Evolutionary conservation across 2,329 filamentous ascomycete genomes (phyloP), one percentile per base, ranked within the genome.

Genomic region (Botryosphaeria agaves): DNA sequence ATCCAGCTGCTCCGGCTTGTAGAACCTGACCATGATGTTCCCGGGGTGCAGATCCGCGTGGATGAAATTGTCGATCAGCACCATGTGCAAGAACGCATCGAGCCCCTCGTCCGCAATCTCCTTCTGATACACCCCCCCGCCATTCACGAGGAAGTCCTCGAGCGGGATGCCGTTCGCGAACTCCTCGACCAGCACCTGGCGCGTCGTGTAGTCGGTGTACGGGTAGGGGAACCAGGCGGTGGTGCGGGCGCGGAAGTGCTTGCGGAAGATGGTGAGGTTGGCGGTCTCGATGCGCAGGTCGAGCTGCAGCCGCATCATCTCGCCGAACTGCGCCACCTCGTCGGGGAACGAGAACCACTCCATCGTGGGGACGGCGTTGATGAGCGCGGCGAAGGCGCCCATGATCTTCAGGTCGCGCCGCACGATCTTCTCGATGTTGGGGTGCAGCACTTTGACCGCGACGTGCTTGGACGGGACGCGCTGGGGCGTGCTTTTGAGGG

Each of bases 1-100:
- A 29, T 77, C 70, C 0, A 87, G 69, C 36, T 76, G 67, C 9
- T 74, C 72, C 0, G 85, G 74, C 45, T 87, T 75, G 55, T 95
- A 94, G 59, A 98, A 98, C 38, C 91, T 83, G 28, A 98, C 87
- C 85, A 98, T 95, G 56, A 98, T 95, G 51, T 98, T 98, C 16
- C 89, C 89, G 0, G 89, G 89, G 49, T 98, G 89, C 18, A 98
- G 60, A 49, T 98, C 89, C 4, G 89, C 87, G 48, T 98, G 89
- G 16, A 94, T 76, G 51, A 98, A 98, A 51, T 98, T 98, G 53
- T 98, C 89, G 23, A 98, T 76, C 8, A 98, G 66, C 11, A 98
- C 61, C 89, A 98, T 98, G 45, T 85, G 82, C 29, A 98, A 58
- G 53, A 98, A 98, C 3, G 87, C 85, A 49, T 98, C 85, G 0